Conservation (phyloP, 352 stramenopile species). For the Salisapilia sapeloensis region DNA sequence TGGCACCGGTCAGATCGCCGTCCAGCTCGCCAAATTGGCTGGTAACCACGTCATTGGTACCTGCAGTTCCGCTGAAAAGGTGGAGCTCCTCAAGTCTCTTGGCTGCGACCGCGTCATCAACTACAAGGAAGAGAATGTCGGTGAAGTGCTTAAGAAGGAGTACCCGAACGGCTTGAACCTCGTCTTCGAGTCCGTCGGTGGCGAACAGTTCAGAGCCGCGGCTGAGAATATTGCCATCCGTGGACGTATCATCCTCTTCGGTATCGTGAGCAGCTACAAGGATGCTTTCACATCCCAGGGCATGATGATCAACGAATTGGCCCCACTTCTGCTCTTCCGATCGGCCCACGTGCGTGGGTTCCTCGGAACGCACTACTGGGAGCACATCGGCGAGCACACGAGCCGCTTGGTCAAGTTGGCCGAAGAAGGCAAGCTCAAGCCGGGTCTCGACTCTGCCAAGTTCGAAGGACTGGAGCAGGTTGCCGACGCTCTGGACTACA, state of each 20-base stretch:
- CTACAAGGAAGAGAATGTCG: conserved; percentile 37
- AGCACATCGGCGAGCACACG: conserved; percentile 17
- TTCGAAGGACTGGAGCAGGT: conserved; percentile 32
- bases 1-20: conserved; percentile 16
- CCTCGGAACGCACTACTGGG: conserved; percentile 12
- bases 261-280: conserved; percentile 10
- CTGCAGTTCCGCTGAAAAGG: conserved; percentile 57
- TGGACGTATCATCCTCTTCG: conserved; percentile 12
- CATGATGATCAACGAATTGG: conserved; percentile 1
- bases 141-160: conserved; percentile 14
- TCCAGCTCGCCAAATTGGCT: conserved; percentile 31
- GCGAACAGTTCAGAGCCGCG: conserved; percentile 13
- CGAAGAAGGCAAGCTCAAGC: conserved; percentile 18
- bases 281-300: conserved; percentile 13
- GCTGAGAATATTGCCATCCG: conserved; percentile 10
- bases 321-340: conserved; percentile 3
- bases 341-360: conserved; percentile 17
- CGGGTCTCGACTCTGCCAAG: conserved; percentile 11
- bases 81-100: conserved; percentile 31
- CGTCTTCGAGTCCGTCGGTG: conserved; percentile 16
- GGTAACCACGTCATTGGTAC: conserved; percentile 37
- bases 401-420: conserved; percentile 19
- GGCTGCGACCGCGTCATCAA: conserved; percentile 41
- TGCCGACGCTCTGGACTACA: conserved; percentile 21
- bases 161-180: conserved; percentile 19